Evolutionary conservation across 2,329 filamentous ascomycete genomes (phyloP).

Genomic region (Annulohypoxylon truncatum): DNA sequence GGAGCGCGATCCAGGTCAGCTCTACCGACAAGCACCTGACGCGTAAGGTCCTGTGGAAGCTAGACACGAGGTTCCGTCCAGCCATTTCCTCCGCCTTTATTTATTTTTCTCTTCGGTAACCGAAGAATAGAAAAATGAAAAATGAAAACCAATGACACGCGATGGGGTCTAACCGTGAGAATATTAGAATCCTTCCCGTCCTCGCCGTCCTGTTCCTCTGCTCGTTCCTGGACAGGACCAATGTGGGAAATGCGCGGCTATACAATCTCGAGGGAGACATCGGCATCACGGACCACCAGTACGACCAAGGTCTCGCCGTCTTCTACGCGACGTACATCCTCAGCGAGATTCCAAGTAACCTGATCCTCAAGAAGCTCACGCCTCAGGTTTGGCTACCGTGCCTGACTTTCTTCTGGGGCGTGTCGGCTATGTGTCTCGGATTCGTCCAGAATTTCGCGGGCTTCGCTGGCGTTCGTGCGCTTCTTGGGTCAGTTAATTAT

Average conservation of each 20-base stretch:
- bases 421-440: conserved; percentile 67
- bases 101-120: conserved; percentile 1
- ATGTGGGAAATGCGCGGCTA: conserved; percentile 77
- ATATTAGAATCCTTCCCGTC: conserved; percentile 68
- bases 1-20: conserved; percentile 18
- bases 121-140: neutral
- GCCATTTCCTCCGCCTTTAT: conserved; percentile 3
- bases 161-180: conserved; percentile 24
- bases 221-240: conserved; percentile 75
- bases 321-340: conserved; percentile 74
- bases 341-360: conserved; percentile 72
- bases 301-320: conserved; percentile 71
- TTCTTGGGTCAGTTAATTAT: conserved; percentile 59
- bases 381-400: conserved; percentile 70
- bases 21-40: conserved; percentile 50
- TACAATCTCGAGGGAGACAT: conserved; percentile 70
- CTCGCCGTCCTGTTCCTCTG: conserved; percentile 74
- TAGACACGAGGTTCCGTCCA: conserved; percentile 61
- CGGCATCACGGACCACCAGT: conserved; percentile 69
- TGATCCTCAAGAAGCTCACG: conserved; percentile 70
- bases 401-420: conserved; percentile 67
- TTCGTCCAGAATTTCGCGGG: conserved; percentile 65
- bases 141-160: neutral
- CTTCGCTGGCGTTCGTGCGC: conserved; percentile 70
- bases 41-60: conserved; percentile 62